A percentile compares a stretch with the other conserved stretches of the same genome.
Evolutionary conservation across 2,329 filamentous ascomycete species (phyloP).

Genomic region (Talaromyces marneffei): DNA sequence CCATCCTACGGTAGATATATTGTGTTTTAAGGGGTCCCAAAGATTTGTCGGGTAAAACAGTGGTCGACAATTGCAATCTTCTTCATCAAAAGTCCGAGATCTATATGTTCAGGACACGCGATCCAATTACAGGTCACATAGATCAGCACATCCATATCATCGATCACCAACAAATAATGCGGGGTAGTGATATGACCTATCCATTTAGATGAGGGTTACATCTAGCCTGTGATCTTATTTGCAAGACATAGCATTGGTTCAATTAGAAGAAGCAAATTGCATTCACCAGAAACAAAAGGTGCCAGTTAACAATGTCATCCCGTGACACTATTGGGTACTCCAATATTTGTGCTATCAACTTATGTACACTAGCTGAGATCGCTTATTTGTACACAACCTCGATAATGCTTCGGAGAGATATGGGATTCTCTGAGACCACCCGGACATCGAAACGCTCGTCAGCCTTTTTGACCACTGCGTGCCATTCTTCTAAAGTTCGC

Average conservation of each 20-base stretch:
- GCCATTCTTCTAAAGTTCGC: background rate
- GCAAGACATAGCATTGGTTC: background rate
- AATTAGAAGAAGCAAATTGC: background rate
- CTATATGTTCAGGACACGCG: background rate
- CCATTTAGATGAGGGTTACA: background rate
- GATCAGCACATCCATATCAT: background rate
- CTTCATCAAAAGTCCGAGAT: too few species aligned
- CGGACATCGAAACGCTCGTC: background rate
- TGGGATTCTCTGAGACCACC: background rate
- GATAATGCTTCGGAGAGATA: background rate
- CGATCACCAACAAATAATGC: background rate
- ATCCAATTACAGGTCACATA: background rate
- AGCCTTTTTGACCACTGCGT: background rate
- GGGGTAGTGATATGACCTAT: background rate
- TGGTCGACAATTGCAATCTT: background rate
- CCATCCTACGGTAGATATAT: background rate
- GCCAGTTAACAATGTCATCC: background rate
- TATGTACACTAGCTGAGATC: background rate
- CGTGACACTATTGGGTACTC: background rate
- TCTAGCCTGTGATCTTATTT: background rate
- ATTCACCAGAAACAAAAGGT: background rate
- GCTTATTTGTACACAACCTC: background rate
- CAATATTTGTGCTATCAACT: background rate
- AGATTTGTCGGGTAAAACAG: background rate
- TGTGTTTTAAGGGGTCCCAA: background rate